A percentile compares a stretch with the other conserved stretches of the same genome.
Evolutionary conservation across 768 basidiomycete species (phyloP).

Genomic region (Mycena olivaceomarginata): DNA sequence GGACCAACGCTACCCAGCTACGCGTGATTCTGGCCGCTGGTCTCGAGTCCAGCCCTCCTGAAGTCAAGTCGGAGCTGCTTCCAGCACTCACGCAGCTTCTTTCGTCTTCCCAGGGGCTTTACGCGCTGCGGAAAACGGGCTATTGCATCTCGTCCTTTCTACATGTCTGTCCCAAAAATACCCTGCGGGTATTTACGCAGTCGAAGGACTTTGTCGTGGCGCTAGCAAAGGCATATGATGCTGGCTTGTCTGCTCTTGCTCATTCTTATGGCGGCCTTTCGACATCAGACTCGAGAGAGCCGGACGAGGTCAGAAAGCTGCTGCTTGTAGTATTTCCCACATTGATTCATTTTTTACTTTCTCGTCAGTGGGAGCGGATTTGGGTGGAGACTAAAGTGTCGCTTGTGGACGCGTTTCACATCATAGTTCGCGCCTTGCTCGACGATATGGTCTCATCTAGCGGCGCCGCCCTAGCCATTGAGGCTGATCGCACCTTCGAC

Average conservation of each 20-base stretch:
- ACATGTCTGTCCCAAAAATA: conserved; percentile 66
- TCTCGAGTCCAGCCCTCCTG: conserved; percentile 53
- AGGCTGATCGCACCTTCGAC: conserved; percentile 74
- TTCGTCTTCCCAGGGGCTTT: conserved; percentile 70
- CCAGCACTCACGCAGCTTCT: conserved; percentile 76
- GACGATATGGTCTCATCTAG: conserved; percentile 66
- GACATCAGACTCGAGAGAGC: conserved; percentile 51
- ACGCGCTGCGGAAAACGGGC: conserved; percentile 78
- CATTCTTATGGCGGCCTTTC: conserved; percentile 76
- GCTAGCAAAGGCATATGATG: conserved; percentile 77
- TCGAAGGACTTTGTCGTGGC: conserved; percentile 72
- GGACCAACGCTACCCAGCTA: conserved; percentile 64
- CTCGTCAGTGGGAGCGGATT: conserved; percentile 76
- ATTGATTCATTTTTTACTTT: background rate
- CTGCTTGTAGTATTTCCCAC: conserved; percentile 49
- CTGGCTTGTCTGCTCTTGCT: conserved; percentile 72
- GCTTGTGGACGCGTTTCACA: conserved; percentile 81
- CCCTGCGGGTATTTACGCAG: conserved; percentile 72
- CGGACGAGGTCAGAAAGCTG: conserved; percentile 55
- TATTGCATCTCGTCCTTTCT: conserved; percentile 76
- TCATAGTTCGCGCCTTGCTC: conserved; percentile 70
- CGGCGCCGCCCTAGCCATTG: conserved; percentile 63
- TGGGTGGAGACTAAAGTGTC: conserved; percentile 86
- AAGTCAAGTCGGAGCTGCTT: conserved; percentile 67
- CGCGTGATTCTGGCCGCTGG: conserved; percentile 66